Base-by-base conservation (phyloP, 176 grass and related monocot genomes). In the Eleusine coracana region DNA sequence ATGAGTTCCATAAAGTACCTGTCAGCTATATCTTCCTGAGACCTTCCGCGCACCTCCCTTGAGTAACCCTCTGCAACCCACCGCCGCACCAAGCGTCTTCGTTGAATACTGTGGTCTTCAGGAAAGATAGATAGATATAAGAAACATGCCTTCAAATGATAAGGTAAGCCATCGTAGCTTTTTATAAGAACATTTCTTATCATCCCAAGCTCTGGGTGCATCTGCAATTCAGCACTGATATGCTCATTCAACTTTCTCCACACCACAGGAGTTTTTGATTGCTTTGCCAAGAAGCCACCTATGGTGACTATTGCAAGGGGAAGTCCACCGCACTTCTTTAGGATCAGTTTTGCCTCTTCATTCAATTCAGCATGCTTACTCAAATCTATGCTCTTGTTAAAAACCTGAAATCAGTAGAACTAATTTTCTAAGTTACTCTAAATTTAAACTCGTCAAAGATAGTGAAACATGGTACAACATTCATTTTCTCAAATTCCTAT, bases 111-210 rank as follows among this genome's bases (percentile, higher is more conserved):
- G 16, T 39, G 23, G 73, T 80, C 80, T 61, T 85, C 37, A 12
- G 76, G 74, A 65, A 91, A 91, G 8, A 83, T 46, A 0, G 54
- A 65, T 10, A 86, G 0, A 72, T 86, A 86, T 17, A 86, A 21
- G 21, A 90, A 75, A 21, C 85, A 91, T 10, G 65, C 74, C 82
- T 88, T 88, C 17, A 86, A 52, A n/a, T 85, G 49, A 38, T 89
- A 86, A 21, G 90, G 74, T 9, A 92, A 86, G n/a, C 68, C 51
- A 23, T 84, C 79, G 6, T 84, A 92, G 16, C 79, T 92, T 28
- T 75, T 73, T 0, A 0, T 46, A 27, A 92, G 70, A 6, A 37
- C 0, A 12, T 5, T 31, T 21, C 34, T 83, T 15, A 89, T 79
- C 0, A 0, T 3, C 20, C 21, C 59, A 4, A 84, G 20, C 10